Conservation (phyloP, 179 eudicot genomes). For the Beta lomatogona region DNA sequence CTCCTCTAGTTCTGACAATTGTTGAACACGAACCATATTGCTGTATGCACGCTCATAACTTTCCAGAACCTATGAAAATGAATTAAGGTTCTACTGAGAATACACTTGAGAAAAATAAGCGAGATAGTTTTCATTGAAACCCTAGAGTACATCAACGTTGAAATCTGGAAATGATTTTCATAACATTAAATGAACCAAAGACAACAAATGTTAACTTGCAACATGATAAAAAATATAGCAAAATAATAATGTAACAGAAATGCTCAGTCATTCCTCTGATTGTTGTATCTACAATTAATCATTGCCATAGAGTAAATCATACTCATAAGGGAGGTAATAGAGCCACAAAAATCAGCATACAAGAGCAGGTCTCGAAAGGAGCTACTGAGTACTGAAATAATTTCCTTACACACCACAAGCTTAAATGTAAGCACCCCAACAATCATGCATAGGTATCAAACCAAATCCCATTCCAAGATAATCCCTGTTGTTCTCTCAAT, state of each 20-base stretch:
- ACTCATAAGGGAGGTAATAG: neutral
- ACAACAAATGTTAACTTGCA: neutral
- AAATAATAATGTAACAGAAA: too few species aligned
- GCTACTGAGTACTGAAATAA: neutral
- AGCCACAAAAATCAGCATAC: neutral
- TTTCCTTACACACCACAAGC: neutral
- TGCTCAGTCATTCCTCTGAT: neutral
- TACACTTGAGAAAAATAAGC: neutral
- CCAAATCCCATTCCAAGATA: neutral
- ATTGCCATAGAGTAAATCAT: neutral
- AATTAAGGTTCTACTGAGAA: neutral
- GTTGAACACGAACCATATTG: conserved; percentile 99
- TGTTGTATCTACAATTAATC: neutral
- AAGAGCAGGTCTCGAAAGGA: neutral
- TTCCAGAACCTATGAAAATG: conserved; percentile 72
- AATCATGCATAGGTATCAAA: neutral
- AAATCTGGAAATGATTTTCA: too few species aligned
- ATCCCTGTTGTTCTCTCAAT: neutral
- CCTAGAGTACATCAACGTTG: neutral
- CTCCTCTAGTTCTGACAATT: conserved; percentile 95
- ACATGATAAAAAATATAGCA: neutral
- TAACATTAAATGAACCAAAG: too few species aligned
- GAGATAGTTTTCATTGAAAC: neutral
- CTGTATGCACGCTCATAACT: conserved; percentile 97
- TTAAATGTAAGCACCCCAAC: neutral